A percentile compares a stretch with the other conserved stretches of the same genome.
These are phyloP conservation scores for Coemansia sp. DNA, from an alignment of 192 early-diverging fungal species.

Conservation along the genomic window DNA sequence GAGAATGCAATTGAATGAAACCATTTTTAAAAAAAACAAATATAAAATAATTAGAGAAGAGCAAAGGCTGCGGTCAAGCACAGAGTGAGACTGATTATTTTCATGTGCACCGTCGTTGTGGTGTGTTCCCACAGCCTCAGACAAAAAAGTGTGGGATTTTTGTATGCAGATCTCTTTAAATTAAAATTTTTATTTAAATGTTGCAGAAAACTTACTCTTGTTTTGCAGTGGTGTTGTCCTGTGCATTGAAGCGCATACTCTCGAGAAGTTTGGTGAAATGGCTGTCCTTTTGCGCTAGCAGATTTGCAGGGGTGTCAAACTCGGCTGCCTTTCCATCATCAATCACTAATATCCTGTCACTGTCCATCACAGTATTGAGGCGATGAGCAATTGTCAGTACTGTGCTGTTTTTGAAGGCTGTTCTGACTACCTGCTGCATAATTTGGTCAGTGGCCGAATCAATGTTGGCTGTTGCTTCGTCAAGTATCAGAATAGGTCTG, in stretches of 20 bases:
- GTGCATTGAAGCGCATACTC: not conserved
- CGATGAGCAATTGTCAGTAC: constrained; percentile 70
- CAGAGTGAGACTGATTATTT: no score
- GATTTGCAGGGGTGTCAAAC: not conserved
- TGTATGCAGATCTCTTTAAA: no score
- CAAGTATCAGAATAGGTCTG: constrained; percentile 58
- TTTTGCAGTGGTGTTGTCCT: no score
- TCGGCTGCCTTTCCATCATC: constrained; percentile 25
- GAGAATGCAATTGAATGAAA: not conserved
- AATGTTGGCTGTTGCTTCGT: constrained; percentile 64
- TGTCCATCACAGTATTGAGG: constrained; percentile 60
- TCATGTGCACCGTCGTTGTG: no score
- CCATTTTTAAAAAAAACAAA: not conserved
- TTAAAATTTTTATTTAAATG: no score
- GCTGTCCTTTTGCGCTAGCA: constrained; percentile 3
- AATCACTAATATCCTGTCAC: constrained; percentile 68
- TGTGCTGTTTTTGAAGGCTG: constrained; percentile 40
- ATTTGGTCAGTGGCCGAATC: constrained; percentile 26
- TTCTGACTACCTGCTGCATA: constrained; percentile 23
- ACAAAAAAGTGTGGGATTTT: no score
- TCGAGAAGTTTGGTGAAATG: not conserved
- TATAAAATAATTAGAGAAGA: not conserved
- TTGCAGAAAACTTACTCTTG: no score
- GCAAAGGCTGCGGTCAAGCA: not conserved
- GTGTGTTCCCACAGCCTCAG: no score